phyloP scores from a whole-genome alignment of 441 rosid species.

The Cnidoscolus chayamansa region DNA sequence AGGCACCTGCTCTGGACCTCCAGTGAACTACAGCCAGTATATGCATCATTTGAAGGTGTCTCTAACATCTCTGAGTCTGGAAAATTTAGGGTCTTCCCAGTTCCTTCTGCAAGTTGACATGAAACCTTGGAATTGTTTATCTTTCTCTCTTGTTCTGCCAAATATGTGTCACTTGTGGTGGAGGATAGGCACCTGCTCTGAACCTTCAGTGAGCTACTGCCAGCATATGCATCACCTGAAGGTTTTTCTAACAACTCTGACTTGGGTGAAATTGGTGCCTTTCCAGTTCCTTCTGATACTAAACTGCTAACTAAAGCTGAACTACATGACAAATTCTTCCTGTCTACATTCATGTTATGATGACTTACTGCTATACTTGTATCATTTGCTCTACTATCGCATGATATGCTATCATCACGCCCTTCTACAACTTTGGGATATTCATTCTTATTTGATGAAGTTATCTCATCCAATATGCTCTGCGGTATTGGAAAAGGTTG shows the following conservation, averaged over 20 bases:
- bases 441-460: constrained; percentile 32
- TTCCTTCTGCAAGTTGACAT: constrained; percentile 23
- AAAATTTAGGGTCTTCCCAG: constrained; percentile 32
- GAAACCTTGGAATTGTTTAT: too few relatives aligned
- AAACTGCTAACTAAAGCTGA: constrained; percentile 49
- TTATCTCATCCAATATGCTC: constrained; percentile 29
- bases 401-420: constrained; percentile 55
- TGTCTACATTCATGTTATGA: constrained; percentile 34
- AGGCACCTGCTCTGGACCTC: constrained; percentile 29
- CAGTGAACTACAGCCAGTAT: constrained; percentile 29
- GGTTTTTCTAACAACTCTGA: constrained; percentile 33
- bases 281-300: constrained; percentile 36
- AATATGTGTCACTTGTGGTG: constrained; percentile 15
- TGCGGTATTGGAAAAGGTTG: constrained; percentile 33
- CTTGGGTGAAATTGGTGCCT: constrained; percentile 35
- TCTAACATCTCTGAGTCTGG: constrained; percentile 32
- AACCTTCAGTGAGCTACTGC: constrained; percentile 31
- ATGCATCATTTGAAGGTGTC: constrained; percentile 36
- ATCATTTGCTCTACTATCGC: constrained; percentile 43
- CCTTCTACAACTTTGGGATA: constrained; percentile 48
- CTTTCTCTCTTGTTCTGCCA: not conserved
- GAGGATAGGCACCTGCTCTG: constrained; percentile 21
- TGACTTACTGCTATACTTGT: constrained; percentile 28
- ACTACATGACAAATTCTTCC: constrained; percentile 40
- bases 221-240: constrained; percentile 34